Evolutionary conservation across 2,329 filamentous ascomycete species (phyloP), one percentile per base, ranked within the genome.

Genomic region (Pyrenophora graminea): DNA sequence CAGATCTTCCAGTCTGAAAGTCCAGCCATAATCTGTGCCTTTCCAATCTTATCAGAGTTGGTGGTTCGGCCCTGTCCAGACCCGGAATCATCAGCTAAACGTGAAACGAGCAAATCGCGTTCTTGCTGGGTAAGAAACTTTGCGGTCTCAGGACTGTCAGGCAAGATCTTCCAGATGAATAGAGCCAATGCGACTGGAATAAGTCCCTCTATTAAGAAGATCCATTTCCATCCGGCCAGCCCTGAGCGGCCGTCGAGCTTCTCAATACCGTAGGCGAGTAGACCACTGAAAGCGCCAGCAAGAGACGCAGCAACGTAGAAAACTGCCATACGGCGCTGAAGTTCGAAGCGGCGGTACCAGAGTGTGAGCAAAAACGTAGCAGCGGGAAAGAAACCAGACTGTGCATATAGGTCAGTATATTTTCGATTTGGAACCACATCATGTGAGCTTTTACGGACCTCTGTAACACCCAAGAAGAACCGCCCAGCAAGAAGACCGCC

Each of bases 311-410:
- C 66, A 21, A 68, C 51, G 44, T 72, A 72, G 50, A 72, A 71
- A 9, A 72, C 62, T 5, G 70, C 69, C 66, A 72, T 67, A 4
- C 70, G 66, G 10, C 66, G 63, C 42, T 71, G 68, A 3, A 71
- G 46, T 58, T 73, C 70, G 39, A 65, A 69, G 9, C 70, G 63
- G 2, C 62, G 63, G 40, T 73, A 73, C 70, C 70, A 73, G 6
- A 70, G 47, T 3, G 69, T 72, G 7, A 73, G 53, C 10, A 71
- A 47, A 42, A 71, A 71, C 0, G 82, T 82, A 62, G 88, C 87
- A 17, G 85, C 86, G 0, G 86, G 86, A 3, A 88, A 76, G 46
- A 89, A 74, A 0, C 85, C 86, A 27, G 82, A 80, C 65, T 67
- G 38, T 4, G 8, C 10, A 12, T 25, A 21, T 10, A n/a, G 32